Evolutionary conservation across 257 asterid species (phyloP), one percentile per base, ranked within the genome.

Genomic region (Henckelia pumila): DNA sequence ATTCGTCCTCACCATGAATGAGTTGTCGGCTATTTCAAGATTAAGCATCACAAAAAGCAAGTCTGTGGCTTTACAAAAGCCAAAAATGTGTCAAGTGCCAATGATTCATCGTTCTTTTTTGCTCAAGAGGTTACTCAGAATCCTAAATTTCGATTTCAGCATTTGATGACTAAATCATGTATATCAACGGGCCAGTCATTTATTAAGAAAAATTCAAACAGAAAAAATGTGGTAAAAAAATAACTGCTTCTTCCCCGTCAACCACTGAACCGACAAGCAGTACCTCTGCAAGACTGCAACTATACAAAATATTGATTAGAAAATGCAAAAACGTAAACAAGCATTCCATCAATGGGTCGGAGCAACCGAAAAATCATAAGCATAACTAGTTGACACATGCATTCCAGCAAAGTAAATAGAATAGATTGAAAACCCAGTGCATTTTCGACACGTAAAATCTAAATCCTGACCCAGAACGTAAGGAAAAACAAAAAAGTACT

Each of bases 401-500:
- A 9, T 10, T 17, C 29, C 13, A 49, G 7, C 17, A 67, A 1
- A 3, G 20, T 29, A 20, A 67, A 55, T 11, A 52, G 11, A 4
- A 8, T 29, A 67, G 14, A 30, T 14, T 2, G 40, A 57, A 68
- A 77, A 47, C 65, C 77, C 58, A 47, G 59, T 24, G 60, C 58
- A 52, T 21, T 21, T 58, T 20, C 24, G 19, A 53, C 22, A 57
- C 26, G 21, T 59, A 70, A 53, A 19, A 50, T 52, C 30, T 35
- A 70, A 66, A 77, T 64, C 68, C 69, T 61, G 58, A 58, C 47
- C 3, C 62, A 63, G 47, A 30, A 8, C 4, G 56, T 29, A 63
- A 55, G 20, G n/a, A 20, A 44, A 17, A 26, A 8, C 25, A 23
- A 7, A 22, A 64, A 26, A 32, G 30, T 79, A 84, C 97, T 63